Conservation (phyloP, 371 early-diverging fungal species). For the Entomophthora muscae region DNA sequence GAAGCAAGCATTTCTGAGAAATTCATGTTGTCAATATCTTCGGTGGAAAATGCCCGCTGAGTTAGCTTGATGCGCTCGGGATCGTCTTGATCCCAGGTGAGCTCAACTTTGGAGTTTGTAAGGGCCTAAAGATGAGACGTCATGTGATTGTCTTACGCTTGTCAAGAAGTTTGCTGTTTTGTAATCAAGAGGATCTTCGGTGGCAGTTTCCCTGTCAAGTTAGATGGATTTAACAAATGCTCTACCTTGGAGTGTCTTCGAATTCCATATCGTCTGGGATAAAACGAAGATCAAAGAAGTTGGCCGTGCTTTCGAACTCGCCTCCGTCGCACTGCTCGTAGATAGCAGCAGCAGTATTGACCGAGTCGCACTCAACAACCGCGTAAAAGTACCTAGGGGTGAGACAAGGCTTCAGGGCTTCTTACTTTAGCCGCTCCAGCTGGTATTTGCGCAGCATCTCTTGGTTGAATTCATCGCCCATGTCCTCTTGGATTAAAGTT, state of each 20-base stretch:
- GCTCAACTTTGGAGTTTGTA: slow-evolving; percentile 78
- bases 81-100: slow-evolving; percentile 96
- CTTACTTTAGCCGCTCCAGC: slow-evolving; percentile 59
- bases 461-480: slow-evolving; percentile 63
- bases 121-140: slow-evolving; percentile 34
- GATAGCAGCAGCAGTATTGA: slow-evolving; percentile 64
- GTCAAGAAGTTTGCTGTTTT: slow-evolving; percentile 66
- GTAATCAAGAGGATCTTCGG: slow-evolving; percentile 58
- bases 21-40: slow-evolving; percentile 80
- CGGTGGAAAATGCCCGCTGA: slow-evolving; percentile 62
- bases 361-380: slow-evolving; percentile 79
- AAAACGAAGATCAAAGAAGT: slow-evolving; percentile 92
- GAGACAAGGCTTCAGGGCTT: background rate
- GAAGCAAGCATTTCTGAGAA: slow-evolving; percentile 81
- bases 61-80: slow-evolving; percentile 61
- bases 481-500: slow-evolving; percentile 27
- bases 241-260: slow-evolving; percentile 32
- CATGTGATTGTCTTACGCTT: slow-evolving; percentile 18
- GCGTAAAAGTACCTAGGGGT: slow-evolving; percentile 73
- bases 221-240: no score
- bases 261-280: slow-evolving; percentile 87
- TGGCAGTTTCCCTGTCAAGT: slow-evolving; percentile 35
- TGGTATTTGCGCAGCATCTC: slow-evolving; percentile 82
- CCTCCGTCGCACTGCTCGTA: slow-evolving; percentile 77
- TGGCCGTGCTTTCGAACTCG: slow-evolving; percentile 86